Base-by-base conservation (phyloP, 108 stramenopile genomes). In the Pseudonitzschia delicatissima region DNA sequence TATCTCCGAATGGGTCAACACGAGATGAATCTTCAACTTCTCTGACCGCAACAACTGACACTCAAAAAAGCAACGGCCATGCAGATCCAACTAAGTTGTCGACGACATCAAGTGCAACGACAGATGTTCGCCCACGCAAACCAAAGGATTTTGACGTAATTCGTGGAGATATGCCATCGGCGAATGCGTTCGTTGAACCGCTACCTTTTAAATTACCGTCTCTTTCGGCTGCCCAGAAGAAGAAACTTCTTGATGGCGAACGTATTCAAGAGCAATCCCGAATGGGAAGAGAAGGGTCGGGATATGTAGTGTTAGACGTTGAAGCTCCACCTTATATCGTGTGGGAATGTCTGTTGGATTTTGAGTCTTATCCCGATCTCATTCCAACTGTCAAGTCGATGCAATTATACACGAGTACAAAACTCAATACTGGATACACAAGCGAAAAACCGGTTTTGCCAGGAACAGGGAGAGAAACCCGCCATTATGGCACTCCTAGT, bases 261-360 rank as follows among this genome's bases (percentile, higher is more conserved):
- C 72, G 92, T 21, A 71, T 93, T 0, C 89, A 93, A 62, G 83
- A 83, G 45, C 92, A 93, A 64, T 78, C 83, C 15, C 80, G 89
- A 44, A 93, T 93, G 92, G 88, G 87, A 62, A 74, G 87, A 35
- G 88, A 90, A 65, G 92, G 92, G 33, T 88, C 87, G 1, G 92
- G 92, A 2, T 90, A 83, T 65, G 92, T 93, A 6, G 89, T 93
- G 0, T 59, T 90, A 55, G 92, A 93, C 66, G 87, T 93, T 49
- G 62, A 81, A 44, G 92, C 89, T 26, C 87, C 88, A 23, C 68
- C 88, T 1, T 85, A 80, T 40, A 86, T 88, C 5, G 85, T 94
- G 2, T 94, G 92, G 92, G 89, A 94, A 64, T 82, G 84, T 39
- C 69, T 94, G 26, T 77, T 94, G n/a, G 90, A 94, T 67, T 94